Percentiles rank a stretch among this genome's conserved stretches.
Conservation (phyloP, 2,329 filamentous ascomycete genomes). For the Botryotinia narcissicola region DNA sequence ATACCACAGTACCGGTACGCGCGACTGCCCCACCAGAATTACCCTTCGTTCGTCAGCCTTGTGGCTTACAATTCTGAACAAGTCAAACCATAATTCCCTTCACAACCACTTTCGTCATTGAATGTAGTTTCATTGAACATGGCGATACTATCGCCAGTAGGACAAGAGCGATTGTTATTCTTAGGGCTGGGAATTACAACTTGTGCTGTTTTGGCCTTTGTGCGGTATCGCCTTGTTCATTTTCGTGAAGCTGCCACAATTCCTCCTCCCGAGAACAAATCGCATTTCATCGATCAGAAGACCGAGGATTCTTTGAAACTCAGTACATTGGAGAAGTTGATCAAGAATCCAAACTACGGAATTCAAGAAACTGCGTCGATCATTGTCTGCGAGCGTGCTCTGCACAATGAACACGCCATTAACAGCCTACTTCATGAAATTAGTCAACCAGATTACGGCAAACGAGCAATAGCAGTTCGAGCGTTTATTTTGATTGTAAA, state of each 20-base stretch:
- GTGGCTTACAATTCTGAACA: background rate
- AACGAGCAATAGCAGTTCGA: slow-evolving; percentile 55
- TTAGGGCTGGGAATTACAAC: slow-evolving; percentile 48
- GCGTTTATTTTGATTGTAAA: slow-evolving; percentile 56
- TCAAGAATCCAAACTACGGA: slow-evolving; percentile 68
- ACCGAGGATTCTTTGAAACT: slow-evolving; percentile 69
- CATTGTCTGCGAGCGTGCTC: slow-evolving; percentile 54
- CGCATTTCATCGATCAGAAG: slow-evolving; percentile 71
- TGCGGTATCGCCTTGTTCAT: slow-evolving; percentile 56
- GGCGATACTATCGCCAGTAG: slow-evolving; percentile 34
- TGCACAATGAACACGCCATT: slow-evolving; percentile 56
- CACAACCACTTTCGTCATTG: slow-evolving; percentile 15
- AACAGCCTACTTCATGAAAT: slow-evolving; percentile 56
- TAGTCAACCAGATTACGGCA: slow-evolving; percentile 56
- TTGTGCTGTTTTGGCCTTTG: slow-evolving; percentile 55
- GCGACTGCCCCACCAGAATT: background rate
- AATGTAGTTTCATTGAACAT: slow-evolving; percentile 33
- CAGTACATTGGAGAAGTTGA: slow-evolving; percentile 64
- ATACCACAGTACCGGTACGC: background rate
- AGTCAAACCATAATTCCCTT: background rate
- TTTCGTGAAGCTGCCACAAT: slow-evolving; percentile 66
- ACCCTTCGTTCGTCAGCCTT: slow-evolving; percentile 9
- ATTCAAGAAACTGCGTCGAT: slow-evolving; percentile 67
- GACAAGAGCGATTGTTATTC: slow-evolving; percentile 33
- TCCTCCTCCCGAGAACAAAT: slow-evolving; percentile 60